Conservation (phyloP, 169 alveolate genomes). For the Plasmodium fragile region DNA sequence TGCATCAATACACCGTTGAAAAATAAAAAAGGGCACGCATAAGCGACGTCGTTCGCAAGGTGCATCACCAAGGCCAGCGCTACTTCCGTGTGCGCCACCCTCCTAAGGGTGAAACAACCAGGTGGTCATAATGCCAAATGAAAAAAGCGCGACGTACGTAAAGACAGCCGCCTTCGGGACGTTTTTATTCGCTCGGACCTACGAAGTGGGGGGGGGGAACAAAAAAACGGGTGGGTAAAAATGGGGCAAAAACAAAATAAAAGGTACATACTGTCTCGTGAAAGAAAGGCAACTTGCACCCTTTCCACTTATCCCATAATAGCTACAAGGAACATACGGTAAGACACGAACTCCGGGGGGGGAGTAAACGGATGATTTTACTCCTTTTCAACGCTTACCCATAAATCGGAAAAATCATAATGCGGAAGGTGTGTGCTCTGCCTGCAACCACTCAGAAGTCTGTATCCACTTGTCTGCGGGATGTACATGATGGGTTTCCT, state of each 20-base stretch:
- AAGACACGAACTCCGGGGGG: neutral
- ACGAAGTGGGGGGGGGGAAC: neutral
- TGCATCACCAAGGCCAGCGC: neutral
- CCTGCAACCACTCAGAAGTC: constrained; percentile 88
- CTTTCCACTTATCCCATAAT: neutral
- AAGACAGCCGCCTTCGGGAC: constrained; percentile 86
- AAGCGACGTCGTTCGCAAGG: neutral
- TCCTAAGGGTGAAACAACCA: constrained; percentile 87
- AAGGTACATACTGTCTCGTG: neutral
- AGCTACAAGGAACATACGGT: neutral
- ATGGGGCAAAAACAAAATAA: neutral
- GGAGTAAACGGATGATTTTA: neutral
- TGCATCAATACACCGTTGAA: neutral
- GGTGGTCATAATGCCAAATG: constrained; percentile 86
- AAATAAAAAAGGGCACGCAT: neutral
- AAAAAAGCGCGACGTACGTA: constrained; percentile 84
- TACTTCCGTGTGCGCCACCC: neutral
- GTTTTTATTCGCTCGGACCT: constrained; percentile 81
- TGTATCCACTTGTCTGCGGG: constrained; percentile 84
- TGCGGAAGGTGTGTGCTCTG: constrained; percentile 81
- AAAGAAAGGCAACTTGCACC: neutral
- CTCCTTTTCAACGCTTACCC: constrained; percentile 80
- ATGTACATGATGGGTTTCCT: constrained; percentile 88
- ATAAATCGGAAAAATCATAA: constrained; percentile 85
- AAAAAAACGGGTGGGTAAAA: neutral